phyloP scores from a whole-genome alignment of 2,329 filamentous ascomycete genomes.

The Sarocladium brachiariae region DNA sequence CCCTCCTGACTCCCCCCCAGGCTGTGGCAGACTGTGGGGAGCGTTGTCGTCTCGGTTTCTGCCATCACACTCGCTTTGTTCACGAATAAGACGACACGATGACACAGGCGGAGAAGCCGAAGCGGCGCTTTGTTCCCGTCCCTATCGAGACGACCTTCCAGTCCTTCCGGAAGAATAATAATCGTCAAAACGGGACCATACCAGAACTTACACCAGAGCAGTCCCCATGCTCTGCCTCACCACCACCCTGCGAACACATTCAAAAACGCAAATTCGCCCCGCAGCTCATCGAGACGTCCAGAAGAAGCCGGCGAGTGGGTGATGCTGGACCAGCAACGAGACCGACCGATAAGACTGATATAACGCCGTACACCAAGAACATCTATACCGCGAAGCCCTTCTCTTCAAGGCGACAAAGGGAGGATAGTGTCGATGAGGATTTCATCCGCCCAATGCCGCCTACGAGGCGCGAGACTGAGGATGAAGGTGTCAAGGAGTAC shows the following conservation, averaged over 20 bases:
- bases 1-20: not conserved
- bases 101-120: conserved; percentile 34
- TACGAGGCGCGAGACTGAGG: conserved; percentile 60
- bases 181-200: conserved; percentile 35
- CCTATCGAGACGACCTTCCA: conserved; percentile 67
- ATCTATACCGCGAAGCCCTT: conserved; percentile 39
- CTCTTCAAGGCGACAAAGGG: conserved; percentile 24
- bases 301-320: conserved; percentile 60
- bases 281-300: conserved; percentile 74
- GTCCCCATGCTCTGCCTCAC: conserved; percentile 42
- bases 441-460: conserved; percentile 27
- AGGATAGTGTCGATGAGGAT: conserved; percentile 22
- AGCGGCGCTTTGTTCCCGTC: conserved; percentile 58
- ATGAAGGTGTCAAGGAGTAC: conserved; percentile 70
- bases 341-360: conserved; percentile 66
- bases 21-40: conserved; percentile 5
- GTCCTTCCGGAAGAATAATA: conserved; percentile 39
- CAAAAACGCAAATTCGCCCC: conserved; percentile 58
- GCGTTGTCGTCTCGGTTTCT: not conserved
- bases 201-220: conserved; percentile 51
- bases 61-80: conserved; percentile 4
- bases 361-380: conserved; percentile 56
- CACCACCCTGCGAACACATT: conserved; percentile 29
- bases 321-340: conserved; percentile 56
- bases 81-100: conserved; percentile 20